Evolutionary conservation across 1,139 yeast genomes (phyloP), one percentile per base, ranked within the genome.

Genomic region (Geotrichum australiense): DNA sequence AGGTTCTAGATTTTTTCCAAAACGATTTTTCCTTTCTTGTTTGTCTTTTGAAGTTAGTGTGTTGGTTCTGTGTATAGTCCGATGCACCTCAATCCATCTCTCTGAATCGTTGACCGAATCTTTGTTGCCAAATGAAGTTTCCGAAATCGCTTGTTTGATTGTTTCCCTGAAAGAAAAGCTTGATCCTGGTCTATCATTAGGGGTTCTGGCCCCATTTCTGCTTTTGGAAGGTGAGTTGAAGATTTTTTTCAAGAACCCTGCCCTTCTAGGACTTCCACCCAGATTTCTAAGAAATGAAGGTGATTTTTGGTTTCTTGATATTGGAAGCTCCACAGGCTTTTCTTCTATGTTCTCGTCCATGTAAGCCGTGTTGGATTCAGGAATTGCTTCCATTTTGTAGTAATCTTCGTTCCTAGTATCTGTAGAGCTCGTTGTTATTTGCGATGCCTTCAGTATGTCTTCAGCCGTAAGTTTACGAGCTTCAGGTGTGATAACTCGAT

Each of bases 101-200:
- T 43, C 33, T 35, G 53, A 30, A 15, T 39, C 39, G 21, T 46
- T 47, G 18, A 50, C 51, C 22, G 45, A 48, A 18, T 56, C 57
- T 18, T 50, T 77, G 8, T 91, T 81, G 0, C 93, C 94, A 2
- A 94, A 94, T 54, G 91, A 80, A 0, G 94, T 83, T 3, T 94
- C 39, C 26, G 31, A 23, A 8, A 11, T 10, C 14, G 30, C 39
- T n/a, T 35, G 34, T 28, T 37, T 32, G 11, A 40, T 15, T 4
- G 43, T 40, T 24, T 35, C 43, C 10, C 43, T 35, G 12, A 40
- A 8, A 7, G 43, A 40, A 5, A 40, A 19, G 16, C 43, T 40
- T 3, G 43, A 40, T 7, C 22, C 6, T 4, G 43, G 25, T 12
- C 43, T 97, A 12, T 36, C 30, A 4, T 39, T n/a, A 2, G 43